Conservation (phyloP, 495 filamentous ascomycete genomes). For the Penicillium canariense region DNA sequence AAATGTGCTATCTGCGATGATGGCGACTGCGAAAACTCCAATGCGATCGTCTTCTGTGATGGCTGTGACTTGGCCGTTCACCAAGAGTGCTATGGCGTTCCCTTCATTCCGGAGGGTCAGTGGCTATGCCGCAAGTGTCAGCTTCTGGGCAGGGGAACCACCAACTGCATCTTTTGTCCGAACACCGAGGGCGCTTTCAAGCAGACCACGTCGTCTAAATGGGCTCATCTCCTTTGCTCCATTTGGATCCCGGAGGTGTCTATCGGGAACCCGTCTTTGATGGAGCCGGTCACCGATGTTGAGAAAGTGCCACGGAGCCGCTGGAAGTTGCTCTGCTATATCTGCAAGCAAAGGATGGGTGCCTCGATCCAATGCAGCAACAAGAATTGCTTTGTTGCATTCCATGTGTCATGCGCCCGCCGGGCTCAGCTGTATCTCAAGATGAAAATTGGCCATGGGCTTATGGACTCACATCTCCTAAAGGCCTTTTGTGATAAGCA, state of each 20-base stretch:
- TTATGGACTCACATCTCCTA: conserved; percentile 80
- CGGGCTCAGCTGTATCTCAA: conserved; percentile 85
- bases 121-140: conserved; percentile 98
- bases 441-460: conserved; percentile 93
- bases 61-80: conserved; percentile 97
- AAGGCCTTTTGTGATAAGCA: conserved; percentile 98
- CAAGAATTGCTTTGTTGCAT: conserved; percentile 95
- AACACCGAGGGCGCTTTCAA: conserved; percentile 98
- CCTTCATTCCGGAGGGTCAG: conserved; percentile 97
- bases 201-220: conserved; percentile 90
- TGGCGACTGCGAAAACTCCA: conserved; percentile 98
- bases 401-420: conserved; percentile 95
- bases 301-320: conserved; percentile 92
- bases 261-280: conserved; percentile 92
- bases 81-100: conserved; percentile 98
- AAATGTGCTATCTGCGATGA: conserved; percentile 98
- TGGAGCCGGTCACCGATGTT: conserved; percentile 97
- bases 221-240: conserved; percentile 94
- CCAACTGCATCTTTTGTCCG: conserved; percentile 97
- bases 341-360: conserved; percentile 96
- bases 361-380: conserved; percentile 98
- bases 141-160: conserved; percentile 85
- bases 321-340: conserved; percentile 95
- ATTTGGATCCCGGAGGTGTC: conserved; percentile 98
- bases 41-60: conserved; percentile 99